Evolutionary conservation across 768 basidiomycete species (phyloP).

Genomic region (Lactarius hengduanensis): DNA sequence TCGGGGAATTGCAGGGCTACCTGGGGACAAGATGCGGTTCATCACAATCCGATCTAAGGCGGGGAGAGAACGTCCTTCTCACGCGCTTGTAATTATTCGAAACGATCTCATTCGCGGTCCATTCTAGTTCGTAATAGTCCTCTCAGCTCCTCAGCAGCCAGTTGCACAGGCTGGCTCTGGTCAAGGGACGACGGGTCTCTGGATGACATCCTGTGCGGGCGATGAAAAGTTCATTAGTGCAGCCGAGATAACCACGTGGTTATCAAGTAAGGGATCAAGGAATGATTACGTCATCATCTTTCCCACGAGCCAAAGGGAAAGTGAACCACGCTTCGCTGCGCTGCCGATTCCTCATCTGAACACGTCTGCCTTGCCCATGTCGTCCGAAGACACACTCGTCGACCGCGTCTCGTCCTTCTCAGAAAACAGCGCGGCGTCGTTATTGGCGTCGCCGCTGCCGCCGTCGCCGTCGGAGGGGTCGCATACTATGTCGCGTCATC

Average conservation of each 20-base stretch:
- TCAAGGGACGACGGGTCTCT: conserved; percentile 51
- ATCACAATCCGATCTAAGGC: neutral
- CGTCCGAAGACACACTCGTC: conserved; percentile 41
- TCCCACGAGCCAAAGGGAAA: conserved; percentile 3
- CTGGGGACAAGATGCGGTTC: conserved; percentile 37
- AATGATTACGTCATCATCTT: conserved; percentile 8
- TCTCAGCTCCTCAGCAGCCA: conserved; percentile 46
- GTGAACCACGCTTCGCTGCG: neutral
- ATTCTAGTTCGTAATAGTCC: conserved; percentile 74
- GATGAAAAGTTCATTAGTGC: conserved; percentile 44
- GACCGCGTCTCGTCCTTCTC: conserved; percentile 67
- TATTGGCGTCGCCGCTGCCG: conserved; percentile 69
- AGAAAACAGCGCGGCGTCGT: conserved; percentile 76
- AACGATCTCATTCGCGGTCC: conserved; percentile 60
- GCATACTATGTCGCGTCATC: conserved; percentile 74
- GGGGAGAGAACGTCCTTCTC: conserved; percentile 30
- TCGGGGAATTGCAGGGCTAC: conserved; percentile 96
- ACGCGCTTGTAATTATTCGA: conserved; percentile 70
- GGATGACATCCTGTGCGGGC: conserved; percentile 64
- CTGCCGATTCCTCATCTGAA: neutral
- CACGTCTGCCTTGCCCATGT: conserved; percentile 30
- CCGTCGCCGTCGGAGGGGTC: conserved; percentile 67
- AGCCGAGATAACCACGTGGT: conserved; percentile 18
- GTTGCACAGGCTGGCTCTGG: conserved; percentile 36
- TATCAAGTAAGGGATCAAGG: neutral